Evolutionary conservation across 208 protist genomes (phyloP), one percentile per base, ranked within the genome.

Genomic region (Wallacemonas sp.): DNA sequence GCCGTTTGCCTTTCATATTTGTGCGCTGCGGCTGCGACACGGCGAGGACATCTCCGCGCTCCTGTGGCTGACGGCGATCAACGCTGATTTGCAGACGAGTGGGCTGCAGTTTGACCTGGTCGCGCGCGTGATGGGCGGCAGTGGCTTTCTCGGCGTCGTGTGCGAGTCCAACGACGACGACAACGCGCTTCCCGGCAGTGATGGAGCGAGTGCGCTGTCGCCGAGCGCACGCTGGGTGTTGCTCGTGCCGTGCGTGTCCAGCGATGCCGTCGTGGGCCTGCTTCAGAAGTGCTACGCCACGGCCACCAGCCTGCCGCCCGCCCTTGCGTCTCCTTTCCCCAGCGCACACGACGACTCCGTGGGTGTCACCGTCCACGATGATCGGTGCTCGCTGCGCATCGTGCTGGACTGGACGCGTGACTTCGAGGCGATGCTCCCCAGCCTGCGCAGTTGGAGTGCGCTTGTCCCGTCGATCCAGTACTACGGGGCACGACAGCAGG

Each of bases 361-460:
- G 18, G 31, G 18, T 39, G 52, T 22, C 32, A 25, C 32, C n/a
- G 29, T 10, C 31, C 29, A 7, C 4, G 20, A 41, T 7, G 52
- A 59, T 23, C 52, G 61, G 10, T 67, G 38, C 29, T 57, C 49
- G 18, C 48, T 77, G 38, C 72, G 66, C 41, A 72, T 68, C 41
- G 61, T 77, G 22, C 65, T 77, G 62, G 72, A 77, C 70, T 77
- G 70, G 70, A 57, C 72, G 3, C 66, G 50, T 57, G 45, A 66
- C 1, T 77, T 77, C 57, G 65, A 77, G 23, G 2, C 16, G 3
- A 39, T 77, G 29, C 52, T 77, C 29, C 72, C 72, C 2, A 48
- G 57, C 25, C 36, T 77, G 23, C 44, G 46, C 22, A 46, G 59
- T 26, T 77, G 72, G 72, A 49, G 70, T 50, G 20, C 41, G 28